Conservation (phyloP, 139 green algal genomes). For the Nannochloris sp. region DNA sequence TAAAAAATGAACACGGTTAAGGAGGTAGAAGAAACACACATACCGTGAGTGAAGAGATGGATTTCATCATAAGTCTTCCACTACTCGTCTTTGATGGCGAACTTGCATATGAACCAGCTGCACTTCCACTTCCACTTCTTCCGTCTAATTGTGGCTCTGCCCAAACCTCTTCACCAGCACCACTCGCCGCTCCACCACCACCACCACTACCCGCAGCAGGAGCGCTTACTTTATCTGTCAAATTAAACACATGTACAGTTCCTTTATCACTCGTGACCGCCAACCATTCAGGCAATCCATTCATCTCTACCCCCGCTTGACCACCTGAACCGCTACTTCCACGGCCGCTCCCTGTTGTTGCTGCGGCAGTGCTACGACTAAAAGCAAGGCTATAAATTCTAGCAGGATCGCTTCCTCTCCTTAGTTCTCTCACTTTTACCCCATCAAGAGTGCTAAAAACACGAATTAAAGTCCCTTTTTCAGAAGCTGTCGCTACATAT, state of each 20-base stretch:
- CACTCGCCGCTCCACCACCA: not conserved
- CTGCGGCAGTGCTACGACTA: too few relatives aligned
- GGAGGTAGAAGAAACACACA: not conserved
- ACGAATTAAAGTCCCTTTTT: constrained; percentile 68
- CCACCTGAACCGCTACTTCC: too few relatives aligned
- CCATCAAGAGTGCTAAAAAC: constrained; percentile 83
- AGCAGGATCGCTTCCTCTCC: constrained; percentile 78
- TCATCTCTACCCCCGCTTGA: not conserved
- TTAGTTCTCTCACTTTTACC: constrained; percentile 77
- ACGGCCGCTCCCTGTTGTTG: too few relatives aligned
- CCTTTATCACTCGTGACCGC: constrained; percentile 85
- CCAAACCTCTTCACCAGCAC: not conserved
- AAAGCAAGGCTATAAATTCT: constrained; percentile 83
- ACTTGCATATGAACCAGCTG: too few relatives aligned
- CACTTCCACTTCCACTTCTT: not conserved
- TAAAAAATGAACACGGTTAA: too few relatives aligned
- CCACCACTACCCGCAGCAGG: too few relatives aligned
- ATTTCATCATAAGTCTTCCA: constrained; percentile 1
- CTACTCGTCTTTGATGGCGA: too few relatives aligned
- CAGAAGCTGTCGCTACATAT: constrained; percentile 81
- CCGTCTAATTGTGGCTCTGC: too few relatives aligned
- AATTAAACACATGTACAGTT: constrained; percentile 66
- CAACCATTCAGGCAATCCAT: constrained; percentile 59
- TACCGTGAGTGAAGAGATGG: not conserved
- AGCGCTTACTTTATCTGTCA: constrained; percentile 8